Percentiles rank a stretch among this genome's conserved stretches.
Evolutionary conservation across 2,329 filamentous ascomycete species (phyloP).

Genomic region (Thelonectria rubi): DNA sequence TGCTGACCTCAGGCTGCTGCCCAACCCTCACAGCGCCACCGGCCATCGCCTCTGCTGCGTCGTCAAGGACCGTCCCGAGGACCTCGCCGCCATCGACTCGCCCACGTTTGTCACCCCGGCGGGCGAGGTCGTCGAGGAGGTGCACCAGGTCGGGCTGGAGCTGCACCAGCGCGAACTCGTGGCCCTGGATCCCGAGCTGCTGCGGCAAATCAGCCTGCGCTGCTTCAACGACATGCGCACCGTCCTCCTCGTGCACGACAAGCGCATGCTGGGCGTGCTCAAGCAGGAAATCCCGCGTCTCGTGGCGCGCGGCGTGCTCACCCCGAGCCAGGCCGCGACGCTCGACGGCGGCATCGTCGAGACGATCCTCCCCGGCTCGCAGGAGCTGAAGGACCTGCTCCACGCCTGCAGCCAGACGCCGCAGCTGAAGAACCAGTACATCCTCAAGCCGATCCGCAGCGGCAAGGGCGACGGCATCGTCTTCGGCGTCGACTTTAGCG

Average conservation of each 20-base stretch:
- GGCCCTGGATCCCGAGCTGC: constrained; percentile 42
- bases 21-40: constrained; percentile 34
- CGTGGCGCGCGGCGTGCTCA: constrained; percentile 40
- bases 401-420: constrained; percentile 21
- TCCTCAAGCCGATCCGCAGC: constrained; percentile 51
- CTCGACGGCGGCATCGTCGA: constrained; percentile 45
- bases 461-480: constrained; percentile 53
- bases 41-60: constrained; percentile 46
- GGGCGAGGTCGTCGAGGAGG: constrained; percentile 45
- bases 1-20: constrained; percentile 46
- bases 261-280: constrained; percentile 53
- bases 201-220: constrained; percentile 48
- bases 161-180: constrained; percentile 51
- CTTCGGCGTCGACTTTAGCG: constrained; percentile 49
- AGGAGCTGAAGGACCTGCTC: constrained; percentile 37
- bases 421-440: constrained; percentile 39
- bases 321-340: constrained; percentile 36
- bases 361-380: constrained; percentile 46
- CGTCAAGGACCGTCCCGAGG: constrained; percentile 10
- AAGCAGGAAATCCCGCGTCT: constrained; percentile 46
- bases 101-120: constrained; percentile 28
- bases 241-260: constrained; percentile 53
- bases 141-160: constrained; percentile 52
- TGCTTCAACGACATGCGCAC: constrained; percentile 55
- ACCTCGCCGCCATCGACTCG: neutral